phyloP scores from a whole-genome alignment of 2,329 filamentous ascomycete genomes.

The Seiridium unicorne region DNA sequence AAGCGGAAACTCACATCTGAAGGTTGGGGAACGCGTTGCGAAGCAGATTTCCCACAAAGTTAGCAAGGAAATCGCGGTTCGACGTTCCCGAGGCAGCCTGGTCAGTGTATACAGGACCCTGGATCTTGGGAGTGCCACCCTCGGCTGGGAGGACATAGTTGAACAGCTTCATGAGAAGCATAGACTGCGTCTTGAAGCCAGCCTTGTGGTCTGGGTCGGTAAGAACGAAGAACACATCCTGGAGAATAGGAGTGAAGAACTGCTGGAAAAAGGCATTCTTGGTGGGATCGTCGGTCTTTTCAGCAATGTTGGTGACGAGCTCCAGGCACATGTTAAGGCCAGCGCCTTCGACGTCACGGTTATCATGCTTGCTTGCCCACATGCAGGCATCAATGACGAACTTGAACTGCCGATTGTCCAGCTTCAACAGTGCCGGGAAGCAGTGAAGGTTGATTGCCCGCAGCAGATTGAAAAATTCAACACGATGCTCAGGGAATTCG shows the following conservation, averaged over 20 bases:
- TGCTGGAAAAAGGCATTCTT: constrained; percentile 97
- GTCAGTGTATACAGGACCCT: constrained; percentile 87
- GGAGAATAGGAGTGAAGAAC: constrained; percentile 92
- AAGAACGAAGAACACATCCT: constrained; percentile 97
- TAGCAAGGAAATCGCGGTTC: constrained; percentile 87
- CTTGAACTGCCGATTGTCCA: constrained; percentile 97
- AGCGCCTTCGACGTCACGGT: constrained; percentile 93
- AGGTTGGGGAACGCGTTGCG: constrained; percentile 93
- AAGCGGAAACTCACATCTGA: constrained; percentile 64
- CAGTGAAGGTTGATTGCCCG: constrained; percentile 96
- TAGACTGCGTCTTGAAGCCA: constrained; percentile 96
- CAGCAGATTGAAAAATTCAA: constrained; percentile 98
- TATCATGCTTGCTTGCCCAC: constrained; percentile 99
- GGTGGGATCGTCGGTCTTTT: constrained; percentile 80
- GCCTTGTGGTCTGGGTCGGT: constrained; percentile 98
- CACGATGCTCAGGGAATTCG: constrained; percentile 95
- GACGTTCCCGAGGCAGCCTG: constrained; percentile 80
- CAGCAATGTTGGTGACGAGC: constrained; percentile 95
- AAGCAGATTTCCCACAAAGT: constrained; percentile 81
- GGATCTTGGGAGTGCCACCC: constrained; percentile 74
- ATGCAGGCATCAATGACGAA: constrained; percentile 99
- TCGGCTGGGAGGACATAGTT: constrained; percentile 82
- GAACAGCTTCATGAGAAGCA: constrained; percentile 92
- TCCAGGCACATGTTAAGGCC: constrained; percentile 98
- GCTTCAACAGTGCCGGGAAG: constrained; percentile 89